Evolutionary conservation across 139 green algal genomes (phyloP).

Genomic region (Haematococcus sp.): DNA sequence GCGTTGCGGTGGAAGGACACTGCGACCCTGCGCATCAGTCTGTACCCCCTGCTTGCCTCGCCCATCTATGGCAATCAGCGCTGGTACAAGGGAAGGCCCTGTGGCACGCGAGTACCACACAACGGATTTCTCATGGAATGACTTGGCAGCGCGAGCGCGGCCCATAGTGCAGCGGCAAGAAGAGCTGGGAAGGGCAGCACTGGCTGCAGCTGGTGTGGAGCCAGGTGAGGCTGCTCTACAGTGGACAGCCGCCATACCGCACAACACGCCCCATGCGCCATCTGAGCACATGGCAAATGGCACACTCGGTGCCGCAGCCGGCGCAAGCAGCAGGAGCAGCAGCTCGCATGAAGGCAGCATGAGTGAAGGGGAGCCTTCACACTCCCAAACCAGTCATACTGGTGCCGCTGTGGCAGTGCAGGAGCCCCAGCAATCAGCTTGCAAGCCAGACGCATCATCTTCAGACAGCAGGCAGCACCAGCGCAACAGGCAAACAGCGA

Average conservation of each 20-base stretch:
- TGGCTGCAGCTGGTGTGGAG: background rate
- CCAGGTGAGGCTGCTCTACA: background rate
- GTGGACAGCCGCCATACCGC: background rate
- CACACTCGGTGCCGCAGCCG: background rate
- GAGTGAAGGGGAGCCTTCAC: no score
- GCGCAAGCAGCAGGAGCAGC: slow-evolving; percentile 1
- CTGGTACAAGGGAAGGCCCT: no score
- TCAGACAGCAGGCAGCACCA: background rate
- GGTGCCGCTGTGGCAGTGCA: no score
- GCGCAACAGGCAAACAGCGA: background rate
- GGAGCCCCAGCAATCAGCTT: no score
- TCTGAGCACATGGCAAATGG: background rate
- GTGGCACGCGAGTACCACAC: no score
- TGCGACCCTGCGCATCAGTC: no score
- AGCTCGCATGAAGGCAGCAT: no score
- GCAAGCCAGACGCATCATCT: background rate
- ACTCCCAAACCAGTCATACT: no score
- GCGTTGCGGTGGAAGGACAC: no score
- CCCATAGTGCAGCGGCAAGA: slow-evolving; percentile 1
- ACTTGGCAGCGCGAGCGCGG: background rate
- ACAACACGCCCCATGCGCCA: background rate
- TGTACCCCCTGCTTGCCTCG: no score
- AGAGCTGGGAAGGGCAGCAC: background rate
- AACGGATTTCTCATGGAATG: background rate
- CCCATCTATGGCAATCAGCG: no score